phyloP scores from a whole-genome alignment of 805 yeast species.

The Candida oleophila region DNA sequence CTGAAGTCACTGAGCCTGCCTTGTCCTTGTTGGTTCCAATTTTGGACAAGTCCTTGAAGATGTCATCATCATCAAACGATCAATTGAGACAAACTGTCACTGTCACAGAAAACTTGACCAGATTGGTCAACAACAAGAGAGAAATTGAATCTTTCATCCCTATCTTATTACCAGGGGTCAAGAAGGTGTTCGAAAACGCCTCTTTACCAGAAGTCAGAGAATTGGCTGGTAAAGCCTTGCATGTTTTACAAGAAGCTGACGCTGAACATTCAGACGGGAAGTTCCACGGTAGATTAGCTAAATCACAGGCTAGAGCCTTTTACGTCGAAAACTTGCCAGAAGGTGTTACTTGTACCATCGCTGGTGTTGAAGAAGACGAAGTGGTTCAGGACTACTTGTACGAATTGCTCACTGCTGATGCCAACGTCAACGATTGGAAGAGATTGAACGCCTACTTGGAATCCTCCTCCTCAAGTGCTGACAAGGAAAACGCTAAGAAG shows the following conservation, averaged over 20 bases:
- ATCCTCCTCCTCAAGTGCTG: constrained; percentile 15
- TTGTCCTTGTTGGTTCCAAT: constrained; percentile 88
- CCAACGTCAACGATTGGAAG: constrained; percentile 47
- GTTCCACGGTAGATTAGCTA: constrained; percentile 71
- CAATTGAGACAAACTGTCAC: constrained; percentile 95
- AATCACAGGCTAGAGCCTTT: constrained; percentile 52
- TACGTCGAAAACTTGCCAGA: constrained; percentile 20
- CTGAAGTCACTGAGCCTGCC: constrained; percentile 97
- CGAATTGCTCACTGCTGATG: constrained; percentile 35
- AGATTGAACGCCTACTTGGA: constrained; percentile 53
- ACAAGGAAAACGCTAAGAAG: constrained; percentile 31
- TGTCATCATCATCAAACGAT: constrained; percentile 89
- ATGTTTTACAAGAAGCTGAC: constrained; percentile 80
- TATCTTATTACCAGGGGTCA: constrained; percentile 83
- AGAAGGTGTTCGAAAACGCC: constrained; percentile 84
- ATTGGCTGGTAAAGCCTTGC: constrained; percentile 81
- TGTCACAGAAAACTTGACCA: constrained; percentile 91
- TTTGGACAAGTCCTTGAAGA: constrained; percentile 81
- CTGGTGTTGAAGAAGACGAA: constrained; percentile 31
- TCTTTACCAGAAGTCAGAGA: constrained; percentile 96
- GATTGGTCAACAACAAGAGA: constrained; percentile 89
- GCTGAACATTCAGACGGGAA: constrained; percentile 64
- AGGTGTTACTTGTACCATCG: constrained; percentile 13
- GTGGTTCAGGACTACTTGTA: constrained; percentile 48
- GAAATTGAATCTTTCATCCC: constrained; percentile 91